phyloP scores from a whole-genome alignment of 2,329 filamentous ascomycete genomes.

The Penicillium sp. region DNA sequence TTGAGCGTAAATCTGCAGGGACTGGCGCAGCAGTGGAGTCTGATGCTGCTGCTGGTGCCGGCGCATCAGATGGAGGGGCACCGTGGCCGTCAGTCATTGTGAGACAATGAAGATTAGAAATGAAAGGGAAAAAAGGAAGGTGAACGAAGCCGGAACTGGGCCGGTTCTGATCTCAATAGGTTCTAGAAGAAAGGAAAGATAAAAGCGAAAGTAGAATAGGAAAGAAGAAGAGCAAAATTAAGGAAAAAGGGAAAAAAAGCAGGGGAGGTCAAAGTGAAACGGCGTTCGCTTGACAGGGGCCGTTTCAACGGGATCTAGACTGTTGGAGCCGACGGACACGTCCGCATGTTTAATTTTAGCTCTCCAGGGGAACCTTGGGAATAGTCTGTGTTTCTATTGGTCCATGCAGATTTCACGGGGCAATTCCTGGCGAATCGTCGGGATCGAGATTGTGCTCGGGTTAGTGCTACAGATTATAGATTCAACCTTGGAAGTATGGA shows the following conservation, averaged over 20 bases:
- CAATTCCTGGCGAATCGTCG: neutral
- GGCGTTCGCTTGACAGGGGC: conserved; percentile 5
- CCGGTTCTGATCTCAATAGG: conserved; percentile 3
- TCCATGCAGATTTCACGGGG: neutral
- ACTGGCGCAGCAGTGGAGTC: conserved; percentile 13
- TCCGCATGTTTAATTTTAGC: conserved; percentile 10
- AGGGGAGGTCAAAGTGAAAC: conserved; percentile 11
- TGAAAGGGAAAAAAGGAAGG: neutral
- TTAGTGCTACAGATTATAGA: neutral
- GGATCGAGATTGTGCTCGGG: neutral
- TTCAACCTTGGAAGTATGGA: neutral
- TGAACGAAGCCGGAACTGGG: neutral
- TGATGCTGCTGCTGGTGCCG: conserved; percentile 9
- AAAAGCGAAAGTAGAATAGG: conserved; percentile 1
- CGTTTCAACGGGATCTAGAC: conserved; percentile 17
- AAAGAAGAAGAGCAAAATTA: neutral
- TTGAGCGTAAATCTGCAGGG: conserved; percentile 10
- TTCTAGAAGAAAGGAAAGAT: neutral
- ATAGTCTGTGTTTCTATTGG: neutral
- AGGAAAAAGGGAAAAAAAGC: conserved; percentile 7
- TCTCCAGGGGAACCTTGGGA: neutral
- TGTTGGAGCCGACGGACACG: conserved; percentile 7
- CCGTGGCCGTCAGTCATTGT: conserved; percentile 16
- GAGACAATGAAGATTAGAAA: conserved; percentile 1
- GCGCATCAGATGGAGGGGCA: conserved; percentile 10